Conservation (phyloP, 345 rosid species). For the Physaria fendleri region DNA sequence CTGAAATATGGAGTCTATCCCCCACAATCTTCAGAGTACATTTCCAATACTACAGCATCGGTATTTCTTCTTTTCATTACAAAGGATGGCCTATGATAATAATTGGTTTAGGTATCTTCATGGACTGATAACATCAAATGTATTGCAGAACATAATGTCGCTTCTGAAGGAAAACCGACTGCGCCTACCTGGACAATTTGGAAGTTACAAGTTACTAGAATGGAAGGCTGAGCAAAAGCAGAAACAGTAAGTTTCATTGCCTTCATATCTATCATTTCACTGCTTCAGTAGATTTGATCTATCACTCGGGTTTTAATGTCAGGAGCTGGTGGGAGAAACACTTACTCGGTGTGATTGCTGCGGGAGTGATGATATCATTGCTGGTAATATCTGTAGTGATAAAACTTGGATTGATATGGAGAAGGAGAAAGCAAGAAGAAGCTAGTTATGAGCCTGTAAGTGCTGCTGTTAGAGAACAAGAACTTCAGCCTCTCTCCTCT, state of each 20-base stretch:
- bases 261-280: not conserved
- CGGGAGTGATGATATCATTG: slow-evolving; percentile 32
- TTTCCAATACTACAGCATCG: slow-evolving; percentile 55
- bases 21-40: slow-evolving; percentile 36
- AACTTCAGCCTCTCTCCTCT: slow-evolving; percentile 62
- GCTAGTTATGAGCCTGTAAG: slow-evolving; percentile 57
- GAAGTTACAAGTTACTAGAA: slow-evolving; percentile 46
- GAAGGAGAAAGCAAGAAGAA: slow-evolving; percentile 33
- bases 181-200: slow-evolving; percentile 53
- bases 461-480: slow-evolving; percentile 54
- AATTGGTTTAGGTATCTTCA: not conserved
- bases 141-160: slow-evolving; percentile 48
- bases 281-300: not conserved
- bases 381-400: slow-evolving; percentile 38
- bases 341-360: slow-evolving; percentile 29
- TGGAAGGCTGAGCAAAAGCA: slow-evolving; percentile 55
- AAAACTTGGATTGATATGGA: slow-evolving; percentile 50
- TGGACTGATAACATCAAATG: not conserved
- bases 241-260: slow-evolving; percentile 30
- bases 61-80: slow-evolving; percentile 27
- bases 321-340: slow-evolving; percentile 74
- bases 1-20: slow-evolving; percentile 57
- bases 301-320: slow-evolving; percentile 4
- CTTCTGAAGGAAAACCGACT: slow-evolving; percentile 46
- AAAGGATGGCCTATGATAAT: too few relatives aligned